A percentile compares a stretch with the other conserved stretches of the same genome.
phyloP scores from a whole-genome alignment of 345 rosid genomes.

The Syzygium aromaticum region DNA sequence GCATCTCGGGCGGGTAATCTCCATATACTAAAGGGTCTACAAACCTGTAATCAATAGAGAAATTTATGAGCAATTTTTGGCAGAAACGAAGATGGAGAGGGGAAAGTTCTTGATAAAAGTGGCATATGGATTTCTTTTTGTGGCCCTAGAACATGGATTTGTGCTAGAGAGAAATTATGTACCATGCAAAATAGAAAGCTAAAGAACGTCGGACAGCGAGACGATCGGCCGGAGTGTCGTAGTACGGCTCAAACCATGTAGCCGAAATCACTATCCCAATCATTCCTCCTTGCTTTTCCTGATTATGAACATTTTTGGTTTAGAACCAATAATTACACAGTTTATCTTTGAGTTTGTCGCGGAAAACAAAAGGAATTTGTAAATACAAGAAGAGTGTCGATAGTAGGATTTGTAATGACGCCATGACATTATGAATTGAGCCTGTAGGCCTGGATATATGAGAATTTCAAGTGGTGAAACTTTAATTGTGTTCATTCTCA shows the following conservation, averaged over 20 bases:
- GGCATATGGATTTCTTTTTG: too few species aligned
- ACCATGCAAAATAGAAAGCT: slow-evolving; percentile 17
- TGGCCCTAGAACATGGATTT: neutral
- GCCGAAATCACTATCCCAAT: slow-evolving; percentile 16
- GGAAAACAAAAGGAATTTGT: neutral
- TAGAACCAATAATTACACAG: neutral
- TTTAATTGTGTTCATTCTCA: neutral
- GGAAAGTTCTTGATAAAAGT: too few species aligned
- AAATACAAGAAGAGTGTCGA: neutral
- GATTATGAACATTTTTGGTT: neutral
- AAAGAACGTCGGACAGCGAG: slow-evolving; percentile 18
- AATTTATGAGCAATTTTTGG: neutral
- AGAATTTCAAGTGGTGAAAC: neutral
- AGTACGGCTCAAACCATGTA: slow-evolving; percentile 14
- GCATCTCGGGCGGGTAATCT: slow-evolving; percentile 23
- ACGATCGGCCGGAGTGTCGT: slow-evolving; percentile 8
- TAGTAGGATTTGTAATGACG: neutral
- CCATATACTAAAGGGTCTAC: slow-evolving; percentile 20
- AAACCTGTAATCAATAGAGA: slow-evolving; percentile 11
- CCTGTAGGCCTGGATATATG: neutral
- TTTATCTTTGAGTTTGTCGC: neutral
- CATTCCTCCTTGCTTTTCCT: slow-evolving; percentile 23
- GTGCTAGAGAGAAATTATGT: neutral
- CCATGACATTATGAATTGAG: neutral
- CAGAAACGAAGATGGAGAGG: neutral